These are phyloP conservation scores for Solanum virginianum DNA, from an alignment of 257 asterid species.

Conservation along the genomic window DNA sequence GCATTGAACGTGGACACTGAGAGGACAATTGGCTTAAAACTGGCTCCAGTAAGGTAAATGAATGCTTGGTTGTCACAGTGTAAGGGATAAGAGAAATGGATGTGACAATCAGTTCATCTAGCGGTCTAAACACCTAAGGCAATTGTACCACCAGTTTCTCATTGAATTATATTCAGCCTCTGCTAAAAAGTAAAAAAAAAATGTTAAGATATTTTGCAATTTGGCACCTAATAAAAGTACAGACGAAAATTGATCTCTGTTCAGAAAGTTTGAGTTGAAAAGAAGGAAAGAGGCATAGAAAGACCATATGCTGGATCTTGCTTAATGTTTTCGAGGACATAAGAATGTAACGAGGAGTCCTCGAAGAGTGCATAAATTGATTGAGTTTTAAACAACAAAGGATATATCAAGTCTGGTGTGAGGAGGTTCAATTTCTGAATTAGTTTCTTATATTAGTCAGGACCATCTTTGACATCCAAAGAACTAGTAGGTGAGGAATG, in stretches of 20 bases:
- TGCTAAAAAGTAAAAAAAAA: background rate
- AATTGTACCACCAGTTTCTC: background rate
- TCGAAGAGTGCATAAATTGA: background rate
- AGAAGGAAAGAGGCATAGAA: background rate
- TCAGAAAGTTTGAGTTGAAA: background rate
- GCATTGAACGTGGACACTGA: constrained; percentile 18
- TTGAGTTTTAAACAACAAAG: background rate
- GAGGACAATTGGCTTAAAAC: too few relatives aligned
- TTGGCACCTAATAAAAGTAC: background rate
- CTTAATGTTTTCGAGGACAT: background rate
- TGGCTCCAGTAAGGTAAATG: background rate
- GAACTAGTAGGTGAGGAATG: background rate
- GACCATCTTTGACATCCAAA: background rate
- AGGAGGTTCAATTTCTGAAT: background rate
- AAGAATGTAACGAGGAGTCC: background rate
- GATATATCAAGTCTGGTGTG: background rate
- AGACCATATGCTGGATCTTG: background rate
- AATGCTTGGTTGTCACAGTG: background rate
- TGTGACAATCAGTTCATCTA: background rate
- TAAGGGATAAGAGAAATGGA: background rate
- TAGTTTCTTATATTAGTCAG: background rate
- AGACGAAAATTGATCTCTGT: too few relatives aligned
- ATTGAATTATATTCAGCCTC: background rate
- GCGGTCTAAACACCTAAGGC: background rate
- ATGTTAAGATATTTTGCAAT: background rate